Base-by-base conservation (phyloP, 768 basidiomycete species). In the Auriscalpium vulgare region DNA sequence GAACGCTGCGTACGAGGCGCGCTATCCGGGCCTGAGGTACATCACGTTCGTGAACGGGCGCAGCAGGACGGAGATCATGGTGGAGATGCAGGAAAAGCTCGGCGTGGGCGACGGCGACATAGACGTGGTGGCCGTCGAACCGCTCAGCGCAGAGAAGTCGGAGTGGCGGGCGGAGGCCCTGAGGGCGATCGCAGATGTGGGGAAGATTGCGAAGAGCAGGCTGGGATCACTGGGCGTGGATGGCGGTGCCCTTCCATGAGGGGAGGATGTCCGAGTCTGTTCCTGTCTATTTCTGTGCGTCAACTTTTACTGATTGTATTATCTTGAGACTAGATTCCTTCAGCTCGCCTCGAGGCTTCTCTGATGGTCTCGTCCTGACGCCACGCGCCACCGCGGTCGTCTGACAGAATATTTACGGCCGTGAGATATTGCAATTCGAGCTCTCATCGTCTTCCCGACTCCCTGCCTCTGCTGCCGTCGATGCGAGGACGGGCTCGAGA, bases 21-120 rank as follows among this genome's bases (percentile, higher is more conserved):
- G 71, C 53, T 95, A 85, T 64, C 83, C 87, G 0, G 84, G 87
- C 3, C 67, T 97, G 60, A 78, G 88, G 17, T 95, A 92, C 66
- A 90, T 97, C 71, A 94, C 91, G 6, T 97, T 94, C 65, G 94
- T 95, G 43, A 91, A 93, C 64, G 90, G 91, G 37, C 79, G 93
- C 56, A 80, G 80, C 58, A 75, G 92, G 40, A 78, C 78, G 37
- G 77, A 68, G 47, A 85, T 97, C 62, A 84, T 81, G 40, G 76
- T 82, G 61, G 91, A 94, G 72, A 87, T 97, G 78, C 90, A 94
- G 68, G 75, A 74, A 55, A 75, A 74, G 53, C 72, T 95, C 37
- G 76, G 72, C 4, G 65, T 83, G 13, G 59, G 65, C 50, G 81
- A 79, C 66, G 66, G 72, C 3, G 65, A 76, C 46, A 79, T 79